These are phyloP conservation scores for Aspergillus pseudonomiae DNA, from an alignment of 2,329 filamentous ascomycete species.

Conservation along the genomic window DNA sequence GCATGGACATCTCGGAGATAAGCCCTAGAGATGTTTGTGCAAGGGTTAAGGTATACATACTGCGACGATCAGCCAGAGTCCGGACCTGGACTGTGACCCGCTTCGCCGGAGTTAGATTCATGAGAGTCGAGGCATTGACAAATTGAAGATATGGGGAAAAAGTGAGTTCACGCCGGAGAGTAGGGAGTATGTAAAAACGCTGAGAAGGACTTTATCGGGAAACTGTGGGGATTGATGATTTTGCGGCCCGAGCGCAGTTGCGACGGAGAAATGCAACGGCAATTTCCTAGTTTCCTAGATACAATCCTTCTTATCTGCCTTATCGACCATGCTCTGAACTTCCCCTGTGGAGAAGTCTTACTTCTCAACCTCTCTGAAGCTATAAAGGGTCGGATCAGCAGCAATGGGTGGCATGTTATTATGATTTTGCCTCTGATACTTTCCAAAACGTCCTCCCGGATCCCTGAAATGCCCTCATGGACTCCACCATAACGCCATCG, in stretches of 20 bases:
- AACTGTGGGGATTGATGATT: slow-evolving; percentile 21
- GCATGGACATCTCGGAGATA: slow-evolving; percentile 22
- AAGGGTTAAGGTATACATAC: slow-evolving; percentile 31
- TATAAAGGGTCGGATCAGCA: not conserved
- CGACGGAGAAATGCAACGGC: slow-evolving; percentile 23
- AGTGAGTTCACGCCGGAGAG: not conserved
- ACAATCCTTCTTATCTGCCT: slow-evolving; percentile 9
- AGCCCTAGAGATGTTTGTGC: slow-evolving; percentile 2
- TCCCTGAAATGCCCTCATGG: not conserved
- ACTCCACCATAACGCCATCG: not conserved
- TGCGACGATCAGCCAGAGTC: slow-evolving; percentile 41
- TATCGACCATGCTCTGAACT: not conserved
- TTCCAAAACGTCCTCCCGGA: not conserved
- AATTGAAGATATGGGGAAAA: not conserved
- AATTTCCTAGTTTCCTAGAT: slow-evolving; percentile 16
- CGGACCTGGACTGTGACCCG: slow-evolving; percentile 43
- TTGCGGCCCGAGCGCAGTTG: slow-evolving; percentile 23
- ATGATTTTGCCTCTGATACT: not conserved
- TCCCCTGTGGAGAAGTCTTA: not conserved
- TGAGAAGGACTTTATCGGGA: slow-evolving; percentile 3
- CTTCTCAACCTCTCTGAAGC: not conserved
- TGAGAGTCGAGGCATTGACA: slow-evolving; percentile 35
- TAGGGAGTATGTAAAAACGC: not conserved
- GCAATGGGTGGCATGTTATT: not conserved
- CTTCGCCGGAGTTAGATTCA: slow-evolving; percentile 43